phyloP scores from a whole-genome alignment of 1,284 basidiomycete species.

The Megacollybia platyphylla region DNA sequence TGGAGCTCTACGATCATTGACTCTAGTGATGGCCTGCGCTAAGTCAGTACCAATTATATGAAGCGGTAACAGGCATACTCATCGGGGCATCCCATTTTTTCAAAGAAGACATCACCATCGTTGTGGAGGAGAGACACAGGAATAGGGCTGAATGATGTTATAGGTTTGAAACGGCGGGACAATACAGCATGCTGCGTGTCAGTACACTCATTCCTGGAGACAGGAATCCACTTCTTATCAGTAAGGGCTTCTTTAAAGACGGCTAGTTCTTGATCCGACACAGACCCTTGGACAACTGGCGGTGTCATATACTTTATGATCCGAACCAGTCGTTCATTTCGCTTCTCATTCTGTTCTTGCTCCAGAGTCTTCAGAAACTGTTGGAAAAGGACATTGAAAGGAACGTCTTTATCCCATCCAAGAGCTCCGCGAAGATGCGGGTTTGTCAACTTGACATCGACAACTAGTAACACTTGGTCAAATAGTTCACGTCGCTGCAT shows the following conservation, averaged over 20 bases:
- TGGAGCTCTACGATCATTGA: too few species aligned
- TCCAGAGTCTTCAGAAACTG: conserved; percentile 13
- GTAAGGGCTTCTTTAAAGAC: conserved; percentile 9
- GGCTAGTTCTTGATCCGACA: conserved; percentile 10
- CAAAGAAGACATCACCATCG: too few species aligned
- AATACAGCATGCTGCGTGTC: conserved; percentile 6
- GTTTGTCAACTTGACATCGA: background rate
- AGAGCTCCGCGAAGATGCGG: conserved; percentile 12
- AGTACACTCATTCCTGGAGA: conserved; percentile 10
- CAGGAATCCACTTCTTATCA: conserved; percentile 20
- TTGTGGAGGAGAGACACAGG: too few species aligned
- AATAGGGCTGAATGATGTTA: too few species aligned
- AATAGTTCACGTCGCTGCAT: background rate
- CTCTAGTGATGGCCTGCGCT: too few species aligned
- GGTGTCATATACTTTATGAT: conserved; percentile 16
- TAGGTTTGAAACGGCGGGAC: conserved; percentile 14
- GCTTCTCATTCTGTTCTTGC: conserved; percentile 3
- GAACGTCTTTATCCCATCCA: conserved; percentile 19
- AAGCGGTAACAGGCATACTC: too few species aligned
- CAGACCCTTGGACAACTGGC: conserved; percentile 6
- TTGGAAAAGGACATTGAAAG: conserved; percentile 12
- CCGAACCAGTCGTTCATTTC: conserved; percentile 4
- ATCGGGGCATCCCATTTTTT: too few species aligned
- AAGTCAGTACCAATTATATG: too few species aligned
- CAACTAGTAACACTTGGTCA: background rate